Percentiles rank a stretch among this genome's conserved stretches.
phyloP scores from a whole-genome alignment of 2,329 filamentous ascomycete species.

The Botrytis cinerea region DNA sequence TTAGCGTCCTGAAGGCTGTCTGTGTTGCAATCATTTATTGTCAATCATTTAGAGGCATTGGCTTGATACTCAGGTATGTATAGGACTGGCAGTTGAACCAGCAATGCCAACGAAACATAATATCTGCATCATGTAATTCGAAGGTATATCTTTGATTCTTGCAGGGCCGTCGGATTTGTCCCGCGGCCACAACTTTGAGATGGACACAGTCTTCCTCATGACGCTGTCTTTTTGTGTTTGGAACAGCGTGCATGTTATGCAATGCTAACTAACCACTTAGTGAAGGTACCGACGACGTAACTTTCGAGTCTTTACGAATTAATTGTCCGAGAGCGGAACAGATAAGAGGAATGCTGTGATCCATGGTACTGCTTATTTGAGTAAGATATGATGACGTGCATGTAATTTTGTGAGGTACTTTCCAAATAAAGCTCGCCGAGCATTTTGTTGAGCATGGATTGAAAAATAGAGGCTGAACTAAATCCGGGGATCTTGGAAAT shows the following conservation, averaged over 20 bases:
- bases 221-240: background rate
- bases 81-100: background rate
- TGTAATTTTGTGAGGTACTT: background rate
- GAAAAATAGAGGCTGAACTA: background rate
- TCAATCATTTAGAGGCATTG: background rate
- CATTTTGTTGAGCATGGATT: background rate
- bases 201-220: background rate
- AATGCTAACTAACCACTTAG: background rate
- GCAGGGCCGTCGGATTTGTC: background rate
- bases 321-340: background rate
- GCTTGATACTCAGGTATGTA: background rate
- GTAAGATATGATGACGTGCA: background rate
- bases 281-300: background rate
- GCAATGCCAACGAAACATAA: background rate
- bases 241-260: background rate
- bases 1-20: background rate
- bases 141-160: background rate
- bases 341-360: slow-evolving; percentile 1
- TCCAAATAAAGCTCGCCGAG: background rate
- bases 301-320: background rate
- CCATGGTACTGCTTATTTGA: background rate
- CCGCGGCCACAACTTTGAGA: background rate
- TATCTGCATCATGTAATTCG: background rate
- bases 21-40: background rate
- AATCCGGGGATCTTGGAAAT: background rate